Conservation (phyloP, 345 rosid species). For the Capsella bursapastoris region DNA sequence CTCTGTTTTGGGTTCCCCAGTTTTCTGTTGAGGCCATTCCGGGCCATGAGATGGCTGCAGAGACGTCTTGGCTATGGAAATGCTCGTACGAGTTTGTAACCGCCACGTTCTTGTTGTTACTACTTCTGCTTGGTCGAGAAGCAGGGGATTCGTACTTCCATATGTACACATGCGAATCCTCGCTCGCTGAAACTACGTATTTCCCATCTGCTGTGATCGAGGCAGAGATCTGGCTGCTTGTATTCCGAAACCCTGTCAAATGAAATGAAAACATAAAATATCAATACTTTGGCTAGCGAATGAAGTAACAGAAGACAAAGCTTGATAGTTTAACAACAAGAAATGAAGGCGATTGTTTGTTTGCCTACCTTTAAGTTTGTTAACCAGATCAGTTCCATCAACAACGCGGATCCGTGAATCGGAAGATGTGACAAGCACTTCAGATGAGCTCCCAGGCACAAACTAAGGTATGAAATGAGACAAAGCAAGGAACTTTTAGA, state of each 20-base stretch:
- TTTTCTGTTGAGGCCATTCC: slow-evolving; percentile 50
- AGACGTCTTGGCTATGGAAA: slow-evolving; percentile 91
- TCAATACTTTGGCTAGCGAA: neutral
- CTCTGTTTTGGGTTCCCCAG: slow-evolving; percentile 49
- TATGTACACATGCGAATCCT: slow-evolving; percentile 90
- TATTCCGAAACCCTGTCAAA: slow-evolving; percentile 83
- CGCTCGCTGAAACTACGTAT: slow-evolving; percentile 89
- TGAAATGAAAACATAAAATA: neutral
- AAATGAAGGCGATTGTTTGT: neutral
- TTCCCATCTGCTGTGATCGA: slow-evolving; percentile 80
- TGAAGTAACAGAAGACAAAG: neutral
- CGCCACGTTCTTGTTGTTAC: slow-evolving; percentile 63
- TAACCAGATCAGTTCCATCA: slow-evolving; percentile 77
- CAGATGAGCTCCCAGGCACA: slow-evolving; percentile 90
- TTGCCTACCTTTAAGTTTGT: slow-evolving; percentile 86
- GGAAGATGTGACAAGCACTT: slow-evolving; percentile 92
- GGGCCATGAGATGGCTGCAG: slow-evolving; percentile 91
- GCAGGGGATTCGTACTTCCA: slow-evolving; percentile 87
- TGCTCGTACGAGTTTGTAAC: slow-evolving; percentile 77
- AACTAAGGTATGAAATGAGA: slow-evolving; percentile 58
- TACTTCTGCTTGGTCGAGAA: slow-evolving; percentile 78
- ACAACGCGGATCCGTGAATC: slow-evolving; percentile 92
- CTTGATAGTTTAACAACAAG: neutral
- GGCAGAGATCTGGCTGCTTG: slow-evolving; percentile 90
- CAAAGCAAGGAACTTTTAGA: slow-evolving; percentile 34